These are phyloP conservation scores for Saturnispora kantuleensis DNA, from an alignment of 805 yeast genomes.

Conservation along the genomic window DNA sequence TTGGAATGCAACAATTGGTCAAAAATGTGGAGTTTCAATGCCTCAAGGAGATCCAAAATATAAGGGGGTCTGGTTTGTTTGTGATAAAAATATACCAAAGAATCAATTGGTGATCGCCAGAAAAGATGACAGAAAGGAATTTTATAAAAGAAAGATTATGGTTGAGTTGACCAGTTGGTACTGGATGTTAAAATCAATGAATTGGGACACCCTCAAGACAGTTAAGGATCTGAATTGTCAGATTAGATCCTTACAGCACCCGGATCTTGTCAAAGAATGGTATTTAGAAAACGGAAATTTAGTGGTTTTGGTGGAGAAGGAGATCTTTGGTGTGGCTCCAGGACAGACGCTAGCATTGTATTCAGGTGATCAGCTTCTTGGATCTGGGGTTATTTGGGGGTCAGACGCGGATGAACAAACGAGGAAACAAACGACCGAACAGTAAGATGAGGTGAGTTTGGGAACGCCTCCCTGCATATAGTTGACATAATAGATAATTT, in stretches of 20 bases:
- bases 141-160: slow-evolving; percentile 37
- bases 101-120: slow-evolving; percentile 75
- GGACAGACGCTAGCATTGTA: slow-evolving; percentile 83
- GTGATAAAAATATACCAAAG: slow-evolving; percentile 50
- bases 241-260: slow-evolving; percentile 63
- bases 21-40: slow-evolving; percentile 66
- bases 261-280: slow-evolving; percentile 26
- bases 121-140: slow-evolving; percentile 50
- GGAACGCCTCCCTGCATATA: slow-evolving; percentile 6
- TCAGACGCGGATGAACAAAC: no score
- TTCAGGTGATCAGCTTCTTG: slow-evolving; percentile 54
- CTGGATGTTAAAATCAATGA: slow-evolving; percentile 33
- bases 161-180: slow-evolving; percentile 32
- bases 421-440: no score
- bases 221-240: slow-evolving; percentile 38
- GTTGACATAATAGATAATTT: no score
- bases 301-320: slow-evolving; percentile 31
- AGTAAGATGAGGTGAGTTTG: no score
- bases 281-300: slow-evolving; percentile 13
- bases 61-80: slow-evolving; percentile 80
- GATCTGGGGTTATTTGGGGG: slow-evolving; percentile 39
- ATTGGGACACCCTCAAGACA: slow-evolving; percentile 8
- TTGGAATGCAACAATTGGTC: slow-evolving; percentile 96
- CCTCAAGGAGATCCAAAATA: slow-evolving; percentile 79
- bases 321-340: slow-evolving; percentile 71